These are phyloP conservation scores for Nadsonia commutata DNA, from an alignment of 1,139 yeast genomes.

Conservation along the genomic window DNA sequence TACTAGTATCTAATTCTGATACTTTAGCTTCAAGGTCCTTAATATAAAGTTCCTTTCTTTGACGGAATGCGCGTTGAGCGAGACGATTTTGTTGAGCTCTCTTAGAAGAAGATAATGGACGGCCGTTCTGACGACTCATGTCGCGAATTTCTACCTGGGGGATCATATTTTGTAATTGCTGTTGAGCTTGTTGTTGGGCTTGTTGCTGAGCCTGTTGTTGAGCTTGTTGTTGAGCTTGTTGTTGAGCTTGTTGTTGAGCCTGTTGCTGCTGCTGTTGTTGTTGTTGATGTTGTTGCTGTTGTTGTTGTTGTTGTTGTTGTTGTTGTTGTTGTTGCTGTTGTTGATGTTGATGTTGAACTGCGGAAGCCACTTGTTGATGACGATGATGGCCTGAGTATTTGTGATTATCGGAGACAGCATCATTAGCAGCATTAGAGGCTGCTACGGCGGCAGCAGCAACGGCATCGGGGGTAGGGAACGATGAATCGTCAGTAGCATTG, in stretches of 20 bases:
- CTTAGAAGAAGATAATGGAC: conserved; percentile 49
- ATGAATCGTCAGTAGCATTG: background rate
- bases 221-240: background rate
- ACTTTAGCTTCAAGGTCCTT: conserved; percentile 65
- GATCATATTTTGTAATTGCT: background rate
- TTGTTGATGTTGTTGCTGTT: background rate
- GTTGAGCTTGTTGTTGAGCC: background rate
- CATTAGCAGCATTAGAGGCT: background rate
- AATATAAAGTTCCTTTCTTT: conserved; percentile 62
- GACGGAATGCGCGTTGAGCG: conserved; percentile 80
- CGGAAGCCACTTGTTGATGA: background rate
- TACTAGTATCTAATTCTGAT: conserved; percentile 41
- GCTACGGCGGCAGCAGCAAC: background rate
- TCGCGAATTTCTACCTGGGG: background rate
- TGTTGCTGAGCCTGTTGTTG: background rate
- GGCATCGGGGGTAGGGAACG: background rate
- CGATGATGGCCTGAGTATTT: background rate
- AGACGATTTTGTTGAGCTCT: conserved; percentile 81
- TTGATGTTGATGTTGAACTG: background rate
- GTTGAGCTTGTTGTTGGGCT: background rate
- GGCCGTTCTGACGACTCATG: conserved; percentile 20
- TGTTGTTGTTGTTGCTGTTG: background rate
- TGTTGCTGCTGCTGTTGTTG: background rate
- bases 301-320: background rate
- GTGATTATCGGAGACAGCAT: background rate